These are phyloP conservation scores for Tricholoma sp. DNA, from an alignment of 768 basidiomycete genomes.

Conservation along the genomic window DNA sequence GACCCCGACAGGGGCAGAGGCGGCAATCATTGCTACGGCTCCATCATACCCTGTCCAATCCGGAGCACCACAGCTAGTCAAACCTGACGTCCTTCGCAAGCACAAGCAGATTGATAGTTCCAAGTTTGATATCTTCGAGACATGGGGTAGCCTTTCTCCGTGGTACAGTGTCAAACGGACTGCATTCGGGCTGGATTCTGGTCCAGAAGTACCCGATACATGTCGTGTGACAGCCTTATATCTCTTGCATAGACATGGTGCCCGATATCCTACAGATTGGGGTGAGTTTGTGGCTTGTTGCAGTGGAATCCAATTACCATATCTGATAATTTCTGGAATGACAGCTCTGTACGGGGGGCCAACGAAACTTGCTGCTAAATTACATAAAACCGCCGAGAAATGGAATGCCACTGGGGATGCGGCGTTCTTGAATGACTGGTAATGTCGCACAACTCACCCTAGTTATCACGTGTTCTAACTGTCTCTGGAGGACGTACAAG, in stretches of 20 bases:
- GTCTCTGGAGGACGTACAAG: conserved; percentile 67
- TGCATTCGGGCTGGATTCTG: conserved; percentile 68
- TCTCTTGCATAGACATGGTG: conserved; percentile 78
- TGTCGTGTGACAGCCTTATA: conserved; percentile 74
- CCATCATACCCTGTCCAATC: conserved; percentile 48
- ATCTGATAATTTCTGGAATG: background rate
- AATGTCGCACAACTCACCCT: conserved; percentile 20
- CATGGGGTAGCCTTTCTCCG: conserved; percentile 82
- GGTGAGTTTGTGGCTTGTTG: conserved; percentile 33
- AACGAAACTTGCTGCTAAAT: conserved; percentile 46
- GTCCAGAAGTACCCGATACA: conserved; percentile 60
- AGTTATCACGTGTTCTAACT: background rate
- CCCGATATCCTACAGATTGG: conserved; percentile 62
- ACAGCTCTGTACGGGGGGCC: conserved; percentile 61
- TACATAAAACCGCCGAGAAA: conserved; percentile 47
- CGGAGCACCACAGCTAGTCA: conserved; percentile 64
- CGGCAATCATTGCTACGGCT: conserved; percentile 66
- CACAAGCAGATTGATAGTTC: conserved; percentile 18
- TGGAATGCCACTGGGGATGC: conserved; percentile 67
- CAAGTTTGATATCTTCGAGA: conserved; percentile 62
- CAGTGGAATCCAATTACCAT: background rate
- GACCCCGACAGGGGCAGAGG: conserved; percentile 79
- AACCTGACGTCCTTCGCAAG: conserved; percentile 31
- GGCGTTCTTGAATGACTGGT: conserved; percentile 82
- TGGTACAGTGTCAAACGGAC: conserved; percentile 75